phyloP scores from a whole-genome alignment of 495 filamentous ascomycete species.

The Penicillium cosmopolitanum region DNA sequence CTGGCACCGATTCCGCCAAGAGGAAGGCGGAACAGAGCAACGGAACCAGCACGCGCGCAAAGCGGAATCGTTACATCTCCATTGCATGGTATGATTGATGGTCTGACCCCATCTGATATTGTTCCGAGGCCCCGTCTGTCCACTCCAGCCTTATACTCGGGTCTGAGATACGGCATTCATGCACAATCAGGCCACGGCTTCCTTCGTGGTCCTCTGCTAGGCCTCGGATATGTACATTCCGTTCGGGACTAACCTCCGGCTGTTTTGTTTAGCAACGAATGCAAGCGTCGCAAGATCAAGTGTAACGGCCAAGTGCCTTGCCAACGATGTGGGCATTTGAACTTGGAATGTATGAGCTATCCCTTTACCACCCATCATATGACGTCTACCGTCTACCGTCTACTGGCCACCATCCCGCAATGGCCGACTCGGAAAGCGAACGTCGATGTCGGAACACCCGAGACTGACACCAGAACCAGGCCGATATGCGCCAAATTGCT shows the following conservation, averaged over 20 bases:
- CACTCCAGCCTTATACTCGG: neutral
- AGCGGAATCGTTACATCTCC: constrained; percentile 79
- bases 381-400: neutral
- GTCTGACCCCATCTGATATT: constrained; percentile 16
- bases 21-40: constrained; percentile 53
- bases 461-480: constrained; percentile 30
- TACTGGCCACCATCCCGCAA: neutral
- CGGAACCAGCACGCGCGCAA: constrained; percentile 54
- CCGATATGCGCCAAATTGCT: constrained; percentile 91
- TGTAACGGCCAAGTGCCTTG: constrained; percentile 92
- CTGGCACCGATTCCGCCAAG: constrained; percentile 42
- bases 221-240: constrained; percentile 6
- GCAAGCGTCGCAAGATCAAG: constrained; percentile 93
- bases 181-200: constrained; percentile 17
- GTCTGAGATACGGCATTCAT: neutral
- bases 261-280: constrained; percentile 66
- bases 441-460: neutral
- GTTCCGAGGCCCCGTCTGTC: constrained; percentile 5
- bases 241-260: constrained; percentile 18
- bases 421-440: constrained; percentile 10
- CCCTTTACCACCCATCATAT: neutral
- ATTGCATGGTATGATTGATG: constrained; percentile 76
- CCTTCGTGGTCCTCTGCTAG: neutral
- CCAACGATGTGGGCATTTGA: constrained; percentile 85
- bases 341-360: constrained; percentile 66